Evolutionary conservation across 805 yeast species (phyloP), one percentile per base, ranked within the genome.

Genomic region (Kazachstania kunashirensis): DNA sequence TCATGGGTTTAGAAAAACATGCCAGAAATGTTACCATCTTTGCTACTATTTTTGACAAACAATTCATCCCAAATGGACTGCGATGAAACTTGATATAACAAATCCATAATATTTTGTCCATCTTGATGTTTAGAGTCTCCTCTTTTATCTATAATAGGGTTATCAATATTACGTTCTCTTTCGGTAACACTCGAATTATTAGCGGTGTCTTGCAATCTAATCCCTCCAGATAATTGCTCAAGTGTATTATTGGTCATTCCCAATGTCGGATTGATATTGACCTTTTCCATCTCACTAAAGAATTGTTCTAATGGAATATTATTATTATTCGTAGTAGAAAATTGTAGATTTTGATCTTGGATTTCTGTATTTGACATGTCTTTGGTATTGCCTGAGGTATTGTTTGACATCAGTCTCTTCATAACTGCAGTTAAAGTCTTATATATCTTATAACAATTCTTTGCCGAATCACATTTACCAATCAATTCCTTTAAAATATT

Each of bases 391-490:
- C 11, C 24, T 16, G 21, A 16, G n/a, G 5, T 17, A 18, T n/a
- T 10, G 13, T 30, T 12, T n/a, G 24, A 23, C 8, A 9, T n/a
- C 19, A 12, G 25, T 14, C 42, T 73, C 12, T 79, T 63, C 11
- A 84, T 78, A 0, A 84, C 95, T 6, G 81, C 77, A 0, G 83
- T 68, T 32, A 84, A 57, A 24, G 81, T 72, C 44, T 80, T 83
- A 51, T 80, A 79, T 21, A 82, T 77, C 42, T 78, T 82, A 26
- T 72, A 66, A 50, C 94, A 84, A 36, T 71, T 74, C 7, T 61
- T 59, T 0, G 95, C 94, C 1, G 94, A 89, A 42, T 79, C 86
- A 57, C 94, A 84, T 29, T 75, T 68, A 33, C 78, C 84, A 19
- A 68, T 62, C 49, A 84, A 62, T 23, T 80, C 73, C 16, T 68